Base-by-base conservation (phyloP, 306 rosid genomes). In the Psophocarpus tetragonolobus region DNA sequence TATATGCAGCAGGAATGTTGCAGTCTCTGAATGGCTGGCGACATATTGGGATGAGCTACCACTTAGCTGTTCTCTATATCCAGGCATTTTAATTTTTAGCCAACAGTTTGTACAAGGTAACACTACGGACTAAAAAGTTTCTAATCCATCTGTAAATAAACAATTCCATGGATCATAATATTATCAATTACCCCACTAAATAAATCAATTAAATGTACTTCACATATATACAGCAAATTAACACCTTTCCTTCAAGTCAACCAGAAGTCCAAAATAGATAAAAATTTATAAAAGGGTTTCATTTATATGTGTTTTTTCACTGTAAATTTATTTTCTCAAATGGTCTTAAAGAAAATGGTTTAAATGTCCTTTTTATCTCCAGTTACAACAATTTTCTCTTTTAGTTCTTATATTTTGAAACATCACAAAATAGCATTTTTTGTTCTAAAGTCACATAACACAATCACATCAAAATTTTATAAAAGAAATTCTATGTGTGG, bases 11-110 rank as follows among this genome's bases (percentile, higher is more conserved):
- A 47, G 47, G 72, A 64, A 65, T 54, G 70, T 57, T 73, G 71
- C 79, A 74, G 71, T 42, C 54, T 54, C 73, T 76, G 44, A 73
- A 81, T 66, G 85, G 81, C 81, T 73, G 88, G 81, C 75, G 13
- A 81, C 76, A 68, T 56, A 60, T 75, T 78, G 83, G 81, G 61
- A 85, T 78, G 85, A 62, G 88, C 76, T 81, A 80, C 81, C 13
- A 11, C 74, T 29, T 66, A 65, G 86, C 82, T 79, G 86, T 65
- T 82, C 32, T 78, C 29, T 58, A 33, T 67, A 24, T 21, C 51
- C 14, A 6, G 10, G 27, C 70, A 61, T 81, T 80, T 67, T 50
- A 66, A 77, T 85, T 75, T 75, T 75, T 66, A 57, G 67, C 27
- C 45, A 71, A 47, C 72, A 64, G 14, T 80, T 75, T 20, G 23